Evolutionary conservation across 106 monocot genomes (phyloP).

Genomic region (Alisma plantagoaquatica): DNA sequence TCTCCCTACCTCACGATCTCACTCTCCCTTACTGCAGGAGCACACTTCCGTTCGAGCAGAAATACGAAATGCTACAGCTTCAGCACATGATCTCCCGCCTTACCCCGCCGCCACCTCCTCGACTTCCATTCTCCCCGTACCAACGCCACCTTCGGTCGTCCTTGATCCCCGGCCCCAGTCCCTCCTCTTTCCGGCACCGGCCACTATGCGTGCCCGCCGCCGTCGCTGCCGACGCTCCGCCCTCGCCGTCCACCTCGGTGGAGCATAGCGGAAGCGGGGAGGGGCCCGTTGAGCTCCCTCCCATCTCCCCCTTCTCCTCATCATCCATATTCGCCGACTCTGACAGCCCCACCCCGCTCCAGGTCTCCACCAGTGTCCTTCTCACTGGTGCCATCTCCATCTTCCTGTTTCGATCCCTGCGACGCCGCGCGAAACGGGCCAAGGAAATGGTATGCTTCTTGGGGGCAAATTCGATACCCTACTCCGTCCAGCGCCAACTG

Average conservation of each 20-base stretch:
- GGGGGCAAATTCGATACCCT: not conserved
- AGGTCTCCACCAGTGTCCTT: conserved; percentile 76
- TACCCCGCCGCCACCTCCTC: not conserved
- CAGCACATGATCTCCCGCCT: too few relatives aligned
- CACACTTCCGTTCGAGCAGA: too few relatives aligned
- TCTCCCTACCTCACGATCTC: too few relatives aligned
- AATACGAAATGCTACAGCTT: too few relatives aligned
- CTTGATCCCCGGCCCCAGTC: not conserved
- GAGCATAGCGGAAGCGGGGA: conserved; percentile 2
- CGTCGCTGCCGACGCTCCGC: not conserved
- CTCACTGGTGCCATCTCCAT: conserved; percentile 85
- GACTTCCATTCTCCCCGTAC: not conserved
- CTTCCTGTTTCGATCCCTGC: conserved; percentile 91
- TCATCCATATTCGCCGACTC: conserved; percentile 50
- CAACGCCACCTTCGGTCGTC: not conserved
- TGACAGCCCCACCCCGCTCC: conserved; percentile 73
- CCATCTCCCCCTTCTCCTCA: conserved; percentile 14
- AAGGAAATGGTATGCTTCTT: conserved; percentile 52
- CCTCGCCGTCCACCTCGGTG: not conserved
- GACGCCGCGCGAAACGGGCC: conserved; percentile 79
- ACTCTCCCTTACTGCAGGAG: too few relatives aligned
- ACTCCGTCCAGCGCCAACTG: too few relatives aligned
- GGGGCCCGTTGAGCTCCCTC: conserved; percentile 68
- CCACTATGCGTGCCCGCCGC: not conserved
- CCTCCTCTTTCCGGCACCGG: not conserved